Conservation (phyloP, 805 yeast genomes). For the Torulaspora microellipsoides region DNA sequence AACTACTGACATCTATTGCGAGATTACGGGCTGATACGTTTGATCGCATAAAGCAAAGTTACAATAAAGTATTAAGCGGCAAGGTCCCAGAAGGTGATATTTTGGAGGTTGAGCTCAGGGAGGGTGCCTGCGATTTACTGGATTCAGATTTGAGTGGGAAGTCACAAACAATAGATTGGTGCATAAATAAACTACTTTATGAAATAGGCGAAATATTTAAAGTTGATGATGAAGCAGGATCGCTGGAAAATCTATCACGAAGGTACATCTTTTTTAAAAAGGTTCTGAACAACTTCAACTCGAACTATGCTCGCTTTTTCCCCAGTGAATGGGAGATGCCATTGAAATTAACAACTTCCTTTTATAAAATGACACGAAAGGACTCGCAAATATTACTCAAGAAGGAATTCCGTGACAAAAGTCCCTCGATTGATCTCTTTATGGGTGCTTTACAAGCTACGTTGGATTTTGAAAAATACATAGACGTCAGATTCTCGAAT, state of each 20-base stretch:
- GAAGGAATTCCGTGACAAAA: conserved; percentile 38
- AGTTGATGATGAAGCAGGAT: conserved; percentile 87
- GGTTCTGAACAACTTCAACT: conserved; percentile 54
- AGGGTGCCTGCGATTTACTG: conserved; percentile 67
- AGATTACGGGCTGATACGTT: conserved; percentile 25
- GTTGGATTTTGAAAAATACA: conserved; percentile 73
- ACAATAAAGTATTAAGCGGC: conserved; percentile 15
- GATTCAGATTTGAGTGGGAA: conserved; percentile 56
- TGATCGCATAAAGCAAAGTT: conserved; percentile 23
- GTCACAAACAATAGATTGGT: conserved; percentile 66
- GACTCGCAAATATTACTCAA: conserved; percentile 57
- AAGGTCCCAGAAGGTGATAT: conserved; percentile 11
- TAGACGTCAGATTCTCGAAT: conserved; percentile 59
- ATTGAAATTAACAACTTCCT: conserved; percentile 51
- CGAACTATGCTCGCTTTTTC: conserved; percentile 50
- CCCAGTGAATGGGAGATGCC: conserved; percentile 72
- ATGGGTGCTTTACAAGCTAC: conserved; percentile 70
- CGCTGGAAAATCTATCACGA: conserved; percentile 78
- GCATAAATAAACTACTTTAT: conserved; percentile 58
- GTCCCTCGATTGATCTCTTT: conserved; percentile 57
- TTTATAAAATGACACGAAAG: conserved; percentile 63
- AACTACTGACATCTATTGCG: conserved; percentile 27
- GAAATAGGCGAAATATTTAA: conserved; percentile 76
- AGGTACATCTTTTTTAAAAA: conserved; percentile 79
- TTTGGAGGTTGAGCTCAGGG: conserved; percentile 34